phyloP scores from a whole-genome alignment of 1,139 yeast genomes.

The Lodderomyces orthopsilosis region DNA sequence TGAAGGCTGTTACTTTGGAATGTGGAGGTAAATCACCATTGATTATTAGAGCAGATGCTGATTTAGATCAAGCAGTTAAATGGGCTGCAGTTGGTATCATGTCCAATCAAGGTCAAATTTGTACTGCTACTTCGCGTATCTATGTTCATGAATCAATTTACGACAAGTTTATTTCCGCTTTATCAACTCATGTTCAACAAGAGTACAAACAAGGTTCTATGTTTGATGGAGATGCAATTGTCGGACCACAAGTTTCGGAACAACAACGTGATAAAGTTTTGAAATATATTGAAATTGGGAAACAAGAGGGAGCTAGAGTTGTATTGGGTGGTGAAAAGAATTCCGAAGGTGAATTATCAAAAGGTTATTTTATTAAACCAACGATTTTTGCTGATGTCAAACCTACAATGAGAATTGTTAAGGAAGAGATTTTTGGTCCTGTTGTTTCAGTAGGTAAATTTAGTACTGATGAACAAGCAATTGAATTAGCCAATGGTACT shows the following conservation, averaged over 20 bases:
- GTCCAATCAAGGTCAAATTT: constrained; percentile 62
- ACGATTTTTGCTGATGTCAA: constrained; percentile 54
- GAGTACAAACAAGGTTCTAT: constrained; percentile 60
- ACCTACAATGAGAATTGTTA: constrained; percentile 51
- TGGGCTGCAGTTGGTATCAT: constrained; percentile 86
- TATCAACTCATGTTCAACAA: constrained; percentile 32
- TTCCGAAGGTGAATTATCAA: constrained; percentile 31
- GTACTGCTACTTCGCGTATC: constrained; percentile 47
- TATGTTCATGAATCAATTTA: constrained; percentile 43
- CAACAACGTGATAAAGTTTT: constrained; percentile 62
- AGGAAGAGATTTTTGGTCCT: constrained; percentile 62
- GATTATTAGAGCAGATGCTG: constrained; percentile 70
- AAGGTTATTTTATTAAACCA: constrained; percentile 53
- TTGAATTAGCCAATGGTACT: constrained; percentile 49
- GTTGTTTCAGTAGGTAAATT: constrained; percentile 55
- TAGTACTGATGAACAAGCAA: constrained; percentile 51
- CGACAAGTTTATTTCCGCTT: constrained; percentile 47
- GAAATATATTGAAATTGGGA: constrained; percentile 49
- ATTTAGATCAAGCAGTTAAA: constrained; percentile 75
- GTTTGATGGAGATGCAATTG: constrained; percentile 54
- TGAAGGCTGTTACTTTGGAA: constrained; percentile 81
- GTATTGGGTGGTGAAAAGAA: constrained; percentile 47
- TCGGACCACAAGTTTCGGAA: constrained; percentile 80
- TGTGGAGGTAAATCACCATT: constrained; percentile 91
- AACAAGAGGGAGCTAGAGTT: constrained; percentile 55